Percentiles rank a stretch among this genome's conserved stretches.
Conservation (phyloP, 176 grass and related monocot species). For the Carex myosuroides region DNA sequence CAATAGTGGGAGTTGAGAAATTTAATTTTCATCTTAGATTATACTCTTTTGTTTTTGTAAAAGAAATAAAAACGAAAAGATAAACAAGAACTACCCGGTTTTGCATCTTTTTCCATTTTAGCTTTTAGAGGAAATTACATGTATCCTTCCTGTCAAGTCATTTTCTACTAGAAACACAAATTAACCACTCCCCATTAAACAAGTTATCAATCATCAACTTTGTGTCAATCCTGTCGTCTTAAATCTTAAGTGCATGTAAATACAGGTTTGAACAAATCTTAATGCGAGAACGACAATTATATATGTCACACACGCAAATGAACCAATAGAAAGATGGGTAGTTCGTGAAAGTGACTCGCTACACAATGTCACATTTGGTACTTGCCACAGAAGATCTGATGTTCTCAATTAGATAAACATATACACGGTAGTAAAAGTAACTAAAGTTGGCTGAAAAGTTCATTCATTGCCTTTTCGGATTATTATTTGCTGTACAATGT, state of each 20-base stretch:
- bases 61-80: background rate
- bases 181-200: background rate
- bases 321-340: background rate
- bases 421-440: background rate
- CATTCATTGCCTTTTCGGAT: background rate
- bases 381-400: background rate
- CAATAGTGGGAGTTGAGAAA: no score
- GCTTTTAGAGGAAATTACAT: conserved; percentile 2
- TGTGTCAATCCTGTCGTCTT: background rate
- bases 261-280: background rate
- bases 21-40: no score
- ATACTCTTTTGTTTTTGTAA: background rate
- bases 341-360: background rate
- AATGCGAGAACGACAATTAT: background rate
- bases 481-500: background rate
- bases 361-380: background rate
- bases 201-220: background rate
- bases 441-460: background rate
- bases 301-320: background rate
- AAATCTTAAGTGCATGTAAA: background rate
- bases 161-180: background rate
- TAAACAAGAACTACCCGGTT: background rate
- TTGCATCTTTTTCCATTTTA: background rate
- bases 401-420: background rate
- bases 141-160: background rate